Conservation (phyloP, 2,329 filamentous ascomycete genomes). For the Xylariaceae sp. region DNA sequence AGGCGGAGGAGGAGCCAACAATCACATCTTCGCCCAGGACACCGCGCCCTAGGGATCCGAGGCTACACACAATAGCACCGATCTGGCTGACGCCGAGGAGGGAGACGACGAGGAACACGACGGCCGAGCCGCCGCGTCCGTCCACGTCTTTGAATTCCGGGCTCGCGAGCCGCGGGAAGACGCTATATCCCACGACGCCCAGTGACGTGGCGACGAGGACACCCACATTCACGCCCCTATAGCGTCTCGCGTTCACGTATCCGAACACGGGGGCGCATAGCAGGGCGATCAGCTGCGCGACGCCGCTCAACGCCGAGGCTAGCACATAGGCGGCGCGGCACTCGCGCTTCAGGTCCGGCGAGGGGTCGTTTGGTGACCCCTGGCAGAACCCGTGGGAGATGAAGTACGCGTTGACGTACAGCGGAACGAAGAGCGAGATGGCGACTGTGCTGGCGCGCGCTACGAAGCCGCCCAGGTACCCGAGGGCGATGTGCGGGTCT, state of each 20-base stretch:
- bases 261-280: conserved; percentile 88
- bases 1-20: background rate
- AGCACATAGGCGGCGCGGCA: conserved; percentile 89
- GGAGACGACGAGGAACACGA: conserved; percentile 77
- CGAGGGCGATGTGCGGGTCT: conserved; percentile 81
- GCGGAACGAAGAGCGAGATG: conserved; percentile 91
- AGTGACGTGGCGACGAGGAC: conserved; percentile 73
- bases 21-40: conserved; percentile 65
- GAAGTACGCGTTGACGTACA: conserved; percentile 92
- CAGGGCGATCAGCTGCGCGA: conserved; percentile 85
- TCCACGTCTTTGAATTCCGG: conserved; percentile 73
- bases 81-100: conserved; percentile 93
- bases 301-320: conserved; percentile 84
- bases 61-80: conserved; percentile 91
- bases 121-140: conserved; percentile 70
- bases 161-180: conserved; percentile 77
- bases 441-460: conserved; percentile 93
- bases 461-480: conserved; percentile 93
- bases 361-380: conserved; percentile 67
- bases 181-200: conserved; percentile 79
- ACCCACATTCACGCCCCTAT: conserved; percentile 71
- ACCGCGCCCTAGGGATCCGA: conserved; percentile 85
- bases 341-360: conserved; percentile 79
- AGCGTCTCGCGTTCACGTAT: conserved; percentile 52
- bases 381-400: conserved; percentile 81